Conservation (phyloP, 257 asterid species). For the Nicotiana noctiflora region DNA sequence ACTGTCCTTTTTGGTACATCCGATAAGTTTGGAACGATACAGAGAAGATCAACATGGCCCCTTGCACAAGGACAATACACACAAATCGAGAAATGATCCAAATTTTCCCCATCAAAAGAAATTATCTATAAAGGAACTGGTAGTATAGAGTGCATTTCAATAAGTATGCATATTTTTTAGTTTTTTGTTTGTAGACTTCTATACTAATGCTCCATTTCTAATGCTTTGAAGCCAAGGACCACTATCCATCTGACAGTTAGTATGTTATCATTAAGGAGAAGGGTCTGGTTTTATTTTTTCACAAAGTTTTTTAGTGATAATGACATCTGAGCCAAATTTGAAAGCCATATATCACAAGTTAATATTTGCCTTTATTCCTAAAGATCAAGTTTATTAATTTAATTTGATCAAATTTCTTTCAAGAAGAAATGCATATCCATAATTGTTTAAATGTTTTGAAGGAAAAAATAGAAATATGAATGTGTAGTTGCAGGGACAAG, state of each 20-base stretch:
- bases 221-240: conserved; percentile 27
- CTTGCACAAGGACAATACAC: no score
- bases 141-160: neutral
- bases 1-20: no score
- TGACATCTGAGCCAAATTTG: conserved; percentile 14
- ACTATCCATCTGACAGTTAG: neutral
- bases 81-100: no score
- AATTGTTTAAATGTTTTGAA: neutral
- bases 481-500: conserved; percentile 6
- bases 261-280: neutral
- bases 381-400: neutral
- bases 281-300: neutral
- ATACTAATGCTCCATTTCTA: neutral
- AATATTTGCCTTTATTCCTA: neutral
- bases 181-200: neutral
- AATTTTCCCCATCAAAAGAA: no score
- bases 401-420: neutral
- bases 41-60: no score
- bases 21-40: no score
- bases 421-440: neutral
- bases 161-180: neutral
- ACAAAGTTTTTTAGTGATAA: conserved; percentile 5
- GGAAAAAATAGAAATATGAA: neutral
- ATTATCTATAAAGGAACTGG: neutral
- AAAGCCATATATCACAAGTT: neutral